Conservation (phyloP, 495 filamentous ascomycete genomes). For the Lasiosphaeria ovina region DNA sequence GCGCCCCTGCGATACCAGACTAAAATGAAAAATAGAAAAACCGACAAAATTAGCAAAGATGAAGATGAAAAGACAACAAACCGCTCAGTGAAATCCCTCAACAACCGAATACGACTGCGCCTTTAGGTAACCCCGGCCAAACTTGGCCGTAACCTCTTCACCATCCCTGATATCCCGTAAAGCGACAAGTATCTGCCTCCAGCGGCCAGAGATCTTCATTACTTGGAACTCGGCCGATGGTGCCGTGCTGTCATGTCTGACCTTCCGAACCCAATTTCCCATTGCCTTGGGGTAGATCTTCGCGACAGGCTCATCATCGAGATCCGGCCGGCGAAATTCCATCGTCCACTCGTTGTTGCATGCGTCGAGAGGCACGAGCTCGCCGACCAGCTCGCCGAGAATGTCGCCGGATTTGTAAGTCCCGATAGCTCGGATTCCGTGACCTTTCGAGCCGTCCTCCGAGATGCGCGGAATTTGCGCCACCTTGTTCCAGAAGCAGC, state of each 20-base stretch:
- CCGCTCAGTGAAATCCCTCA: slow-evolving; percentile 11
- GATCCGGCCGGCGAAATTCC: slow-evolving; percentile 25
- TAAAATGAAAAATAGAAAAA: too few species aligned
- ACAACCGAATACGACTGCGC: slow-evolving; percentile 22
- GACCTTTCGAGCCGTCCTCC: slow-evolving; percentile 20
- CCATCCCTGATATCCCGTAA: slow-evolving; percentile 23
- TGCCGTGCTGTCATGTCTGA: slow-evolving; percentile 20
- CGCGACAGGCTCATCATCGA: slow-evolving; percentile 23
- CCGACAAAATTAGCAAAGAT: not conserved
- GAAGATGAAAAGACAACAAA: not conserved
- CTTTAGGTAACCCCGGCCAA: slow-evolving; percentile 22
- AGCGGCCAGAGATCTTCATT: slow-evolving; percentile 28
- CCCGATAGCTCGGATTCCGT: slow-evolving; percentile 23
- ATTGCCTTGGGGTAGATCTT: slow-evolving; percentile 26
- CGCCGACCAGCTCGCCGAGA: slow-evolving; percentile 31
- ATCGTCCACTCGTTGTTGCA: slow-evolving; percentile 23
- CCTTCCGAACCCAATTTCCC: slow-evolving; percentile 36
- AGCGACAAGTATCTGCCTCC: slow-evolving; percentile 26
- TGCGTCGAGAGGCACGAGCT: slow-evolving; percentile 24
- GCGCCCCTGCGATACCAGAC: too few species aligned
- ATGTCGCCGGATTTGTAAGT: slow-evolving; percentile 11
- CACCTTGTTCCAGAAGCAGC: slow-evolving; percentile 15
- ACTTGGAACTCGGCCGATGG: slow-evolving; percentile 22
- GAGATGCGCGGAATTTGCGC: slow-evolving; percentile 22
- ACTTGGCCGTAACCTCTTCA: slow-evolving; percentile 31